phyloP scores from a whole-genome alignment of 352 stramenopile genomes.

The Globisporangium splendens region DNA sequence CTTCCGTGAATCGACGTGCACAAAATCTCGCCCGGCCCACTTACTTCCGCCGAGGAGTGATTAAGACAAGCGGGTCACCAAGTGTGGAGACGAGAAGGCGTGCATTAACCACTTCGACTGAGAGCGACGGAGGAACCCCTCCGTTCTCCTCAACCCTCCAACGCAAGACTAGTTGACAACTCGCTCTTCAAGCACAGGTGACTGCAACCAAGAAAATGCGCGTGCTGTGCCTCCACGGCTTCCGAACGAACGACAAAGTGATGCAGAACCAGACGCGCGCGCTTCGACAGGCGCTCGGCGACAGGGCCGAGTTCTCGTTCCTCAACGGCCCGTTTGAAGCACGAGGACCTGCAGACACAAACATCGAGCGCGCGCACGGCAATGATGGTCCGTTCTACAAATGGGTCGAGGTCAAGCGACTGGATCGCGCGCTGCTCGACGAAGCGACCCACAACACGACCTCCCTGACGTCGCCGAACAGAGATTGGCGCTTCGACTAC shows the following conservation, averaged over 20 bases:
- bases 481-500: constrained; percentile 18
- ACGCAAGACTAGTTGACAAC: too few relatives aligned
- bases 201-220: neutral
- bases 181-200: too few relatives aligned
- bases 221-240: constrained; percentile 4
- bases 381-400: constrained; percentile 7
- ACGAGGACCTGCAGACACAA: neutral
- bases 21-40: too few relatives aligned
- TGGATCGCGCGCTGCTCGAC: too few relatives aligned
- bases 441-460: too few relatives aligned
- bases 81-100: too few relatives aligned
- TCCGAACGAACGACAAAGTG: neutral
- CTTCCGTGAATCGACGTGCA: too few relatives aligned
- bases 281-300: neutral
- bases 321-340: neutral
- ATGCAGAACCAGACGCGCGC: neutral
- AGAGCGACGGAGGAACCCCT: too few relatives aligned
- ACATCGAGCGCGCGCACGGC: neutral
- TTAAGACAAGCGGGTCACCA: too few relatives aligned
- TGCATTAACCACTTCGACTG: too few relatives aligned
- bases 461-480: neutral
- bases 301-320: constrained; percentile 2
- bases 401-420: neutral
- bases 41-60: too few relatives aligned
- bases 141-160: too few relatives aligned